Base-by-base conservation (phyloP, 805 yeast genomes). In the Middelhovenomyces tepae region DNA sequence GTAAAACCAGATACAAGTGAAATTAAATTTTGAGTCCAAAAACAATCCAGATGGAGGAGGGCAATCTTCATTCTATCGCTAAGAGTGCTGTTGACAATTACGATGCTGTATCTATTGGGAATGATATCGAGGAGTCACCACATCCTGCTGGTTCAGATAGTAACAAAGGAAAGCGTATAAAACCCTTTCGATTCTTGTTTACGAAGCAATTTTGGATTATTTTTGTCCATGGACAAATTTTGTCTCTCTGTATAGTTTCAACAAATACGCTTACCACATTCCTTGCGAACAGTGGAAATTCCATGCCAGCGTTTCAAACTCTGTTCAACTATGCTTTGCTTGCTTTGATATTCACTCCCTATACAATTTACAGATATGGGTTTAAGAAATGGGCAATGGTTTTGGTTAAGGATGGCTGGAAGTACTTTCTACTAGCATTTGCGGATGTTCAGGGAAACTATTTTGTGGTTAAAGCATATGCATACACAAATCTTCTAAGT, bases 371-470 rank as follows among this genome's bases (percentile, higher is more conserved):
- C 46, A 43, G 48, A 23, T 48, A 53, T 34, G 69, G 69, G 3
- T 51, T 54, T 39, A 54, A 52, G 37, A 51, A 50, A 31, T 64
- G 56, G 54, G 40, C 41, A 36, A 31, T 33, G 7, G 28, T 64
- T 31, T 27, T 57, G 11, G 23, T 40, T 16, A 35, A 37, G 15
- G 67, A 64, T 39, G 56, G 65, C 38, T 64, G 69, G 69, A 59
- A 64, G 44, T 64, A 51, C 37, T 59, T 64, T 39, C 27, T 62
- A 13, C 39, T 63, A 26, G 61, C 68, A 2, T 64, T 64, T 46
- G 63, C 63, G 15, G 69, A 64, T 34, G 69, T 64, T 16, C 54
- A 64, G 42, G 69, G 69, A n/a, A 63, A 63, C 51, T 63, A 64
- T 45, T 64, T 64, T 35, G 61, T 64, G 10, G 67, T 62, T 30